Conservation (phyloP, 225 moss, liverwort and hornwort species). For the Takakia lepidozioides region DNA sequence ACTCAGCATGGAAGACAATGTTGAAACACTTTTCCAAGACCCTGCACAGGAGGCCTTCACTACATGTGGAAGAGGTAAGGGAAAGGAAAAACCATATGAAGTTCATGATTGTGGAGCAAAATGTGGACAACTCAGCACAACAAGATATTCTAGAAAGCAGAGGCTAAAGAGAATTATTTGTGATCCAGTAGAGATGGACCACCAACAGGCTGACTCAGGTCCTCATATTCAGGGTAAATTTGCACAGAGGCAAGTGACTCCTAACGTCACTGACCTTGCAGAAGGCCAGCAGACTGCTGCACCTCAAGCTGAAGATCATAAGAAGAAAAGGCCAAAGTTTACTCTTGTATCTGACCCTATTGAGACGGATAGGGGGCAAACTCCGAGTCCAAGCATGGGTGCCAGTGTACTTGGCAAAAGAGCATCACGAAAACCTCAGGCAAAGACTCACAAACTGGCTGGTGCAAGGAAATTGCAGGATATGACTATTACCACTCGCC, state of each 20-base stretch:
- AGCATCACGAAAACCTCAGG: too few species aligned
- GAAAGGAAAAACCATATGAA: neutral
- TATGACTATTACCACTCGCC: too few species aligned
- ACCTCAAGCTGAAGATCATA: neutral
- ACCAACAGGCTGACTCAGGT: neutral
- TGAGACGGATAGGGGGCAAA: slow-evolving; percentile 6
- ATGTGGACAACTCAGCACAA: neutral
- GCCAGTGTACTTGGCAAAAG: too few species aligned
- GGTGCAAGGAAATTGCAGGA: too few species aligned
- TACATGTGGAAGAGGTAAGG: neutral
- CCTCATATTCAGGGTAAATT: too few species aligned
- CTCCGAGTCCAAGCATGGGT: too few species aligned
- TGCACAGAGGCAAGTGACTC: neutral
- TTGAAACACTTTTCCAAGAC: neutral
- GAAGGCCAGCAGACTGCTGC: neutral
- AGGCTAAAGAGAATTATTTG: neutral
- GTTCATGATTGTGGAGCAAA: neutral
- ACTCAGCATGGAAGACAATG: neutral
- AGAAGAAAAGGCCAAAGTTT: neutral
- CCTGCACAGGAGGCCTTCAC: neutral
- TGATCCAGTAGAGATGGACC: neutral
- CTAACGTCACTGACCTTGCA: neutral
- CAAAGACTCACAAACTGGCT: too few species aligned
- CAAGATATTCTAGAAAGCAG: neutral
- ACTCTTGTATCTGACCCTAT: slow-evolving; percentile 2